Percentiles rank a stretch among this genome's conserved stretches.
Evolutionary conservation across 371 early-diverging fungal species (phyloP).

Genomic region (Circinella minor): DNA sequence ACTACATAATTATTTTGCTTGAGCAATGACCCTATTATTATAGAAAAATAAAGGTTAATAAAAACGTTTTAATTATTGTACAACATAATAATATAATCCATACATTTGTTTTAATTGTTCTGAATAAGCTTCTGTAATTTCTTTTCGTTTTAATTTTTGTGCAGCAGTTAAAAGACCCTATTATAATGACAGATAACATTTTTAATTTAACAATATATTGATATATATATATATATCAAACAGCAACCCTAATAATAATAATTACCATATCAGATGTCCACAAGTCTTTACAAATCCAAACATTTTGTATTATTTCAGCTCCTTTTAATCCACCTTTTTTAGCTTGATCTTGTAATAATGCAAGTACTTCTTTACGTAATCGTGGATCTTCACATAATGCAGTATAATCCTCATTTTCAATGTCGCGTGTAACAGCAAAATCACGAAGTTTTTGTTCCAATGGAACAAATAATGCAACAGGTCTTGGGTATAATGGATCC

Average conservation of each 20-base stretch:
- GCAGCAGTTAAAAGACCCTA: constrained; percentile 87
- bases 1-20: constrained; percentile 2
- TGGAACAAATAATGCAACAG: constrained; percentile 80
- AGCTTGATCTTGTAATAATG: constrained; percentile 35
- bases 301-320: constrained; percentile 72
- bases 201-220: too few relatives aligned
- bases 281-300: constrained; percentile 73
- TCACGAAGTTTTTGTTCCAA: constrained; percentile 36
- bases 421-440: constrained; percentile 13
- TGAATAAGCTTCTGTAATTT: constrained; percentile 68
- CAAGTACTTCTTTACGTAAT: constrained; percentile 26
- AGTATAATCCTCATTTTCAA: constrained; percentile 28
- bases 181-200: too few relatives aligned
- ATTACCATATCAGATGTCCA: constrained; percentile 88
- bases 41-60: too few relatives aligned
- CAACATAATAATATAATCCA: background rate
- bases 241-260: background rate
- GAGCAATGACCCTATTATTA: background rate
- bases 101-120: constrained; percentile 69
- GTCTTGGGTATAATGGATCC: constrained; percentile 67
- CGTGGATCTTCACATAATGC: constrained; percentile 29
- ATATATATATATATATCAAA: too few relatives aligned
- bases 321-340: constrained; percentile 60
- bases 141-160: constrained; percentile 89
- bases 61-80: too few relatives aligned